A percentile compares a stretch with the other conserved stretches of the same genome.
Conservation (phyloP, 805 yeast genomes). For the Torulaspora microellipsoides region DNA sequence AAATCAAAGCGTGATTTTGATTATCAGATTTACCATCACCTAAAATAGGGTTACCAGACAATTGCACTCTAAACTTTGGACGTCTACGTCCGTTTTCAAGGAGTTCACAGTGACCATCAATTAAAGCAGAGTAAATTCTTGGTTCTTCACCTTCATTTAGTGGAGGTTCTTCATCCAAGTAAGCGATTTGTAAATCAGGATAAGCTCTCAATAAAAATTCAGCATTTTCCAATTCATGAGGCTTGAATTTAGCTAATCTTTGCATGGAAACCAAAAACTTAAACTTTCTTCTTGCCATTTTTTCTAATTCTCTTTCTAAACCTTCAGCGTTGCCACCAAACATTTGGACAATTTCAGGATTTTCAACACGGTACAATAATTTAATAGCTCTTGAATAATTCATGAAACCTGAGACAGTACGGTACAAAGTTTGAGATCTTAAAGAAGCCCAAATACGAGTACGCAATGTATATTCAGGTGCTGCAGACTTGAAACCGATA, state of each 20-base stretch:
- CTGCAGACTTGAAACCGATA: conserved; percentile 96
- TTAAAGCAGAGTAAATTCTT: conserved; percentile 68
- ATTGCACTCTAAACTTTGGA: conserved; percentile 69
- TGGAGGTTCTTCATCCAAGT: conserved; percentile 89
- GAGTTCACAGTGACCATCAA: conserved; percentile 76
- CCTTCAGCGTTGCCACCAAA: conserved; percentile 99
- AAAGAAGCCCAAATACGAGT: conserved; percentile 98
- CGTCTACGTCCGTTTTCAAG: conserved; percentile 69
- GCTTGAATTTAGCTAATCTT: conserved; percentile 64
- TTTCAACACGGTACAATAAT: conserved; percentile 87
- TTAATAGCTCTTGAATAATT: conserved; percentile 96
- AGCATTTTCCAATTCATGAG: conserved; percentile 73
- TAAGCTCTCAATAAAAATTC: conserved; percentile 78
- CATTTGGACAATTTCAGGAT: conserved; percentile 94
- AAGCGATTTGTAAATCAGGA: conserved; percentile 86
- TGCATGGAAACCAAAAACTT: conserved; percentile 83
- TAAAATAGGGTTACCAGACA: conserved; percentile 79
- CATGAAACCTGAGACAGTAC: conserved; percentile 98
- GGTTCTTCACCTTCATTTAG: conserved; percentile 64
- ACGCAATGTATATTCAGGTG: conserved; percentile 93
- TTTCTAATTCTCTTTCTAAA: conserved; percentile 87
- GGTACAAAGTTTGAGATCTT: conserved; percentile 92
- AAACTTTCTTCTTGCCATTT: conserved; percentile 81
- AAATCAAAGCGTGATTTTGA: conserved; percentile 75
- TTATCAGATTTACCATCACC: conserved; percentile 90